Conservation (phyloP, 176 grass and related monocot species). For the Saccharum officinarum region DNA sequence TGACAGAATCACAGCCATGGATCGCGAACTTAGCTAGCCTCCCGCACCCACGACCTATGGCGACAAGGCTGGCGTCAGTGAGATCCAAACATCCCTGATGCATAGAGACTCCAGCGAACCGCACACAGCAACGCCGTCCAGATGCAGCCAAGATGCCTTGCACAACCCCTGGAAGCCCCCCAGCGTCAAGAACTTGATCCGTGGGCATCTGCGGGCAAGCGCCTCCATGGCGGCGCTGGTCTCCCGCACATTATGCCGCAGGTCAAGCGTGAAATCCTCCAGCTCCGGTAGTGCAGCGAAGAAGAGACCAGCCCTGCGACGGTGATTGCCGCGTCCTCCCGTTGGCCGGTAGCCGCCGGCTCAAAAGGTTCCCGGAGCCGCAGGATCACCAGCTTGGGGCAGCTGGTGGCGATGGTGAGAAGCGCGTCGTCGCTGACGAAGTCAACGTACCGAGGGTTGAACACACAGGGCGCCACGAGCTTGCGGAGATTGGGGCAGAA, state of each 20-base stretch:
- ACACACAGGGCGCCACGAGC: slow-evolving; percentile 72
- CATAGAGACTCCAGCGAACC: slow-evolving; percentile 70
- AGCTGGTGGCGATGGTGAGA: slow-evolving; percentile 51
- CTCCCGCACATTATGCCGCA: slow-evolving; percentile 70
- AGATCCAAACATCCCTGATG: slow-evolving; percentile 80
- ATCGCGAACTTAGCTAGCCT: slow-evolving; percentile 67
- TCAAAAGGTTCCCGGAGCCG: slow-evolving; percentile 73
- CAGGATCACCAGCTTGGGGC: slow-evolving; percentile 58
- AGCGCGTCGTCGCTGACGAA: slow-evolving; percentile 68
- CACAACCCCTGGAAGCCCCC: slow-evolving; percentile 85
- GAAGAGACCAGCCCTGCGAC: slow-evolving; percentile 54
- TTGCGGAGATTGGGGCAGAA: slow-evolving; percentile 64
- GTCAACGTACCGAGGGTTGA: slow-evolving; percentile 76
- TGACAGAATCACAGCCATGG: slow-evolving; percentile 61
- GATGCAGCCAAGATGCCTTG: slow-evolving; percentile 66
- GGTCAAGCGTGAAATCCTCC: slow-evolving; percentile 76
- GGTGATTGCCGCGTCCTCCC: slow-evolving; percentile 63
- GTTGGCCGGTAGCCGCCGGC: slow-evolving; percentile 25
- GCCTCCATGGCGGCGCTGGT: slow-evolving; percentile 60
- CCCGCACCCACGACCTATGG: slow-evolving; percentile 75
- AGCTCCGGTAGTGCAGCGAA: slow-evolving; percentile 62
- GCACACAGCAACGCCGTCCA: slow-evolving; percentile 84
- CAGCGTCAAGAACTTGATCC: slow-evolving; percentile 63
- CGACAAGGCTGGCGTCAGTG: slow-evolving; percentile 56
- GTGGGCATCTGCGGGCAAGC: slow-evolving; percentile 57